Conservation (phyloP, 2,329 filamentous ascomycete species). For the Cryphonectria radicalis region DNA sequence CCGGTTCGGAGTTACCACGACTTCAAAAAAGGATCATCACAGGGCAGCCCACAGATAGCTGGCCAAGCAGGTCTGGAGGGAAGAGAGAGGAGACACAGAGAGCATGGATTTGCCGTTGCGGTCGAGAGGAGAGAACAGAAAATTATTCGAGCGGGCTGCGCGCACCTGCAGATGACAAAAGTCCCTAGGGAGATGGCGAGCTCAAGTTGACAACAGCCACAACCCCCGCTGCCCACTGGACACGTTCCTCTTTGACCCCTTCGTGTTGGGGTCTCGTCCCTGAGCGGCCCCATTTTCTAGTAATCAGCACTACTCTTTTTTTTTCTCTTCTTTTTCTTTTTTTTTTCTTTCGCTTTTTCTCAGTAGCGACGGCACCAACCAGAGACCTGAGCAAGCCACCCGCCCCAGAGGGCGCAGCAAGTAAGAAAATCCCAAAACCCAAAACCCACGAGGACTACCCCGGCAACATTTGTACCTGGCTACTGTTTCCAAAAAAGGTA, state of each 20-base stretch:
- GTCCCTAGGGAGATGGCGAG: background rate
- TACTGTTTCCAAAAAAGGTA: background rate
- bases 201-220: background rate
- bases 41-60: too few relatives aligned
- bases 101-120: background rate
- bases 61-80: too few relatives aligned
- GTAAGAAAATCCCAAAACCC: too few relatives aligned
- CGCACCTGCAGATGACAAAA: background rate
- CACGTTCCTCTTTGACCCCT: background rate
- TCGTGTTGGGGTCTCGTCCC: background rate
- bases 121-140: background rate
- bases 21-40: background rate
- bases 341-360: too few relatives aligned
- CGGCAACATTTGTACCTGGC: background rate
- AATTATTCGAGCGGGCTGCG: background rate
- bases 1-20: background rate
- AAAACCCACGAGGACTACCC: background rate
- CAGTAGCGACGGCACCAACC: background rate
- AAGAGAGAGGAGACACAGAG: background rate
- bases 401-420: background rate
- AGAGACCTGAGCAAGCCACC: background rate
- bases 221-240: background rate
- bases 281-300: background rate
- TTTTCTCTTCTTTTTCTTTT: background rate
- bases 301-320: background rate